Base-by-base conservation (phyloP, 164 flowering plant genomes). In the Kingdonia uniflora region DNA sequence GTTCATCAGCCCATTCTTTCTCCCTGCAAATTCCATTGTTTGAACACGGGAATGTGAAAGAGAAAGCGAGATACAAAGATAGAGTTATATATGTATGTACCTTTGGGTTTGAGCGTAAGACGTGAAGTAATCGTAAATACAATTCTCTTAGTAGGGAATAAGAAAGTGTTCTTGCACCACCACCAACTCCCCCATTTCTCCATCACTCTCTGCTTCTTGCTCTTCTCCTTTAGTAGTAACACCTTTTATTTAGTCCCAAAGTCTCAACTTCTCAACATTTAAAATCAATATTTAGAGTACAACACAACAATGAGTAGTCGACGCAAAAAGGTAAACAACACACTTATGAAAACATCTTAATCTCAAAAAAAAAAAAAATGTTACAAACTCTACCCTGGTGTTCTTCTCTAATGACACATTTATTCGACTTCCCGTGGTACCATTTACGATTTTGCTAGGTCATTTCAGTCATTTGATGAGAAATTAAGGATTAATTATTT, bases 141-240 rank as follows among this genome's bases (percentile, higher is more conserved):
- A 0, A 59, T n/a, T 41, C 55, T 33, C 59, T 71, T 76, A 1
- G 70, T 17, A 42, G 71, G 65, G 21, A 62, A 35, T 23, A 73
- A 46, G 51, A 73, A 19, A 8, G 70, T 67, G 37, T 43, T 69
- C 55, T 71, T 76, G 66, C 70, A 65, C 54, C 58, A 63, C 10
- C 53, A 49, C 70, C 70, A 74, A 15, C 29, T 19, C 22, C 60
- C 65, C 71, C 67, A 62, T 24, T 51, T 67, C 67, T 41, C 52
- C 75, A 71, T 75, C 55, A n/a, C 39, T 19, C 17, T 24, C 14
- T 15, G 49, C 56, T 59, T 13, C 49, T 6, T 46, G 12, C 16
- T 26, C 42, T 14, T 17, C 52, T 19, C 26, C 19, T 19, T n/a
- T 42, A 42, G 46, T 19, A 12, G 22, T 44, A 19, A 16, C 38